Percentiles rank a stretch among this genome's conserved stretches.
These are phyloP conservation scores for Cladophialophora exuberans DNA, from an alignment of 2,329 filamentous ascomycete species.

Conservation along the genomic window DNA sequence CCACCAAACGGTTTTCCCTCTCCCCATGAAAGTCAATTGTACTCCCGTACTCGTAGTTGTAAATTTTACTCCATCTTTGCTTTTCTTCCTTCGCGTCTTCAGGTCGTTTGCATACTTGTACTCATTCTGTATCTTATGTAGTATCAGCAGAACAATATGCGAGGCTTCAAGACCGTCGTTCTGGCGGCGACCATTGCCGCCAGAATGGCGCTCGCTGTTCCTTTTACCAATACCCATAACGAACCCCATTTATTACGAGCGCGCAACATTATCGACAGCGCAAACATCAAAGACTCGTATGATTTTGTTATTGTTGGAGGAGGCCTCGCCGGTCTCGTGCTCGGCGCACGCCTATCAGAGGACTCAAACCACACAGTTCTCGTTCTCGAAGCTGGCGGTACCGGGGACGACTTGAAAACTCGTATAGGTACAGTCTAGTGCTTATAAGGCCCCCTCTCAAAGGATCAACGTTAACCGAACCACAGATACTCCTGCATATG, in stretches of 20 bases:
- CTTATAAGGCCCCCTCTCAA: background rate
- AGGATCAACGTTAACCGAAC: constrained; percentile 14
- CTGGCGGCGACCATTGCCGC: constrained; percentile 23
- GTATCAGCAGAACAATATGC: constrained; percentile 22
- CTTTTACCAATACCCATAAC: constrained; percentile 31
- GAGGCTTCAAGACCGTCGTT: constrained; percentile 14
- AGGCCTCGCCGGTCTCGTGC: constrained; percentile 38
- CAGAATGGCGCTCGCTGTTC: constrained; percentile 28
- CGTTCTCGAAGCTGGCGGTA: constrained; percentile 39
- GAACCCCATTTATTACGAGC: constrained; percentile 30
- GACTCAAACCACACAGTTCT: constrained; percentile 40
- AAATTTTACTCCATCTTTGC: constrained; percentile 9
- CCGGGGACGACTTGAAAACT: constrained; percentile 40
- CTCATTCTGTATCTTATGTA: background rate
- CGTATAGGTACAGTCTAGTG: constrained; percentile 37
- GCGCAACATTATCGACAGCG: constrained; percentile 30
- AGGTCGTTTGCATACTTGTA: background rate
- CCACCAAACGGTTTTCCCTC: too few relatives aligned
- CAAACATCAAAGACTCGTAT: constrained; percentile 34
- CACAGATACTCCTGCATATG: constrained; percentile 40
- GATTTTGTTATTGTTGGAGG: constrained; percentile 41
- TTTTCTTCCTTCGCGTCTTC: background rate
- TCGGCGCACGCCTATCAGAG: constrained; percentile 38
- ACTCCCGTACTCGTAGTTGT: too few relatives aligned
- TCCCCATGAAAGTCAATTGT: too few relatives aligned